Conservation (phyloP, 495 filamentous ascomycete genomes). For the Podospora comata region DNA sequence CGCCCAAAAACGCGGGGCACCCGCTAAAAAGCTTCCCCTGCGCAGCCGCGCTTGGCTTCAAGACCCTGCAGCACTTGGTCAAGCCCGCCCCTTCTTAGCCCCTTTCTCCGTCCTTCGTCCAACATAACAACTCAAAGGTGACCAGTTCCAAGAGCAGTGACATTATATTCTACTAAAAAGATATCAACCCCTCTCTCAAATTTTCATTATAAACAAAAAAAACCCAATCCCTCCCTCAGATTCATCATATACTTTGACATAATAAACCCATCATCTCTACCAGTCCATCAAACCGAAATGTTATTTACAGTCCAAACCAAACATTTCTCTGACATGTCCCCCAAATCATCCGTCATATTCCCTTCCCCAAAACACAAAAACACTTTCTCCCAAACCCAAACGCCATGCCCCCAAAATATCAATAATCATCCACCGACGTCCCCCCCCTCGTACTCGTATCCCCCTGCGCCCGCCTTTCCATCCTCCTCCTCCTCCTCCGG, state of each 20-base stretch:
- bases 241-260: background rate
- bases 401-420: conserved; percentile 14
- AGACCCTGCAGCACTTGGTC: background rate
- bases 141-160: background rate
- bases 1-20: background rate
- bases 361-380: background rate
- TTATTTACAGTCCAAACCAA: background rate
- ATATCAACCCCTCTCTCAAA: background rate
- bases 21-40: background rate
- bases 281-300: background rate
- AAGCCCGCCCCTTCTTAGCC: background rate
- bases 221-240: background rate
- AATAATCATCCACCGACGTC: conserved; percentile 44
- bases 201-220: background rate
- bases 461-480: conserved; percentile 45
- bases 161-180: background rate
- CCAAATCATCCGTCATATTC: background rate
- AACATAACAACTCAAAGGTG: background rate
- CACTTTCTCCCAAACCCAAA: background rate
- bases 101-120: background rate
- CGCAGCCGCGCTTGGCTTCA: background rate
- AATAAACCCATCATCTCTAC: background rate
- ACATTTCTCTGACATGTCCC: background rate
- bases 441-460: conserved; percentile 16
- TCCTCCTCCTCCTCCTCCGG: conserved; percentile 44